phyloP scores from a whole-genome alignment of 352 stramenopile genomes.

The Pythium grandisporangium region DNA sequence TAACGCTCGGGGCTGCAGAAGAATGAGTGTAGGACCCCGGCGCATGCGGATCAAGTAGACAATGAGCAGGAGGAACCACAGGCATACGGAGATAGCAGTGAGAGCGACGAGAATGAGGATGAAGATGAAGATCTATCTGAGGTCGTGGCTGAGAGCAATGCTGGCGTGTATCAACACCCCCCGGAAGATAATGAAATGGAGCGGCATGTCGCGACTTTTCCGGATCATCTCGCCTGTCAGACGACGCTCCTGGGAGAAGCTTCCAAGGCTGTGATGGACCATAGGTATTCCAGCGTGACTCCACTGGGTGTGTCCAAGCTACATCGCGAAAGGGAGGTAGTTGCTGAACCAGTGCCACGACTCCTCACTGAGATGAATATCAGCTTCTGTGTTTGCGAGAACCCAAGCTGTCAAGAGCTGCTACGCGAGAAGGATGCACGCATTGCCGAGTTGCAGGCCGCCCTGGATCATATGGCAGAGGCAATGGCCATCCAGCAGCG shows the following conservation, averaged over 20 bases:
- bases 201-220: background rate
- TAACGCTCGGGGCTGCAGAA: no score
- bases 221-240: no score
- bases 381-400: constrained; percentile 10
- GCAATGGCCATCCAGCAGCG: constrained; percentile 31
- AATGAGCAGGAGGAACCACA: background rate
- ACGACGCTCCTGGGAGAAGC: no score
- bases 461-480: constrained; percentile 27
- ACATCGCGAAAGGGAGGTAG: no score
- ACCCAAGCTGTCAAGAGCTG: constrained; percentile 12
- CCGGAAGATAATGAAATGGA: constrained; percentile 14
- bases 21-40: no score
- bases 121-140: constrained; percentile 2
- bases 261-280: no score
- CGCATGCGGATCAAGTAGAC: background rate
- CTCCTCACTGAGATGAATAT: no score
- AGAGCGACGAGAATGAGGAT: background rate
- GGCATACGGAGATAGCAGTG: constrained; percentile 2
- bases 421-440: constrained; percentile 21
- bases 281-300: constrained; percentile 13
- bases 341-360: no score
- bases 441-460: constrained; percentile 21
- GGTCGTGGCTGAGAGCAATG: constrained; percentile 1
- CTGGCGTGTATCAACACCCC: background rate
- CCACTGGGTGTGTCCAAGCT: no score